phyloP scores from a whole-genome alignment of 306 rosid genomes.

The Vachellia collinsii region DNA sequence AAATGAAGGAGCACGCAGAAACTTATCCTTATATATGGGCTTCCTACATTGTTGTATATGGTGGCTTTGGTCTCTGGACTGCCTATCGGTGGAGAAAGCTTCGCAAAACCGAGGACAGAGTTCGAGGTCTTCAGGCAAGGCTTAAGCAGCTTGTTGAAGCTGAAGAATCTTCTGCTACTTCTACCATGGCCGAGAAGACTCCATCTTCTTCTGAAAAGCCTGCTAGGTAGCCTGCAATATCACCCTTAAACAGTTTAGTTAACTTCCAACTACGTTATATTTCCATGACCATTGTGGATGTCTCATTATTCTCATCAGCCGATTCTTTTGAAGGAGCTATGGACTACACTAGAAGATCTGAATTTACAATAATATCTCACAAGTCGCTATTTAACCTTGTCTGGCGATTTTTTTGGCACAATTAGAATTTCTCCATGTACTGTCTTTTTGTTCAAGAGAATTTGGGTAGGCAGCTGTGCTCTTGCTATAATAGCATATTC shows the following conservation, averaged over 20 bases:
- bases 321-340: conserved; percentile 29
- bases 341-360: conserved; percentile 21
- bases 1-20: conserved; percentile 70
- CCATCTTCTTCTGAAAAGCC: conserved; percentile 50
- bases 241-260: conserved; percentile 30
- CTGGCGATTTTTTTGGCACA: conserved; percentile 14
- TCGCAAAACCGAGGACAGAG: conserved; percentile 75
- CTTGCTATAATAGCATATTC: neutral
- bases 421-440: conserved; percentile 21
- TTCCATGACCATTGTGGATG: conserved; percentile 21
- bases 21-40: conserved; percentile 88
- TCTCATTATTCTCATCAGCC: conserved; percentile 3
- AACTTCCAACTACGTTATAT: conserved; percentile 14
- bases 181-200: conserved; percentile 49
- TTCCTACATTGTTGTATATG: conserved; percentile 78
- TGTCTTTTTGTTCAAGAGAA: neutral
- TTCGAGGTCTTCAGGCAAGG: conserved; percentile 61
- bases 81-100: conserved; percentile 85
- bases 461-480: neutral
- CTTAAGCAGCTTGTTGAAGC: conserved; percentile 61
- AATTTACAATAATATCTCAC: conserved; percentile 14
- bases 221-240: conserved; percentile 28
- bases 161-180: conserved; percentile 54
- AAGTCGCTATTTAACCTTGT: conserved; percentile 26
- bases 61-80: conserved; percentile 71